phyloP scores from a whole-genome alignment of 129 eudicot species.

The Flaveria bidentis region DNA sequence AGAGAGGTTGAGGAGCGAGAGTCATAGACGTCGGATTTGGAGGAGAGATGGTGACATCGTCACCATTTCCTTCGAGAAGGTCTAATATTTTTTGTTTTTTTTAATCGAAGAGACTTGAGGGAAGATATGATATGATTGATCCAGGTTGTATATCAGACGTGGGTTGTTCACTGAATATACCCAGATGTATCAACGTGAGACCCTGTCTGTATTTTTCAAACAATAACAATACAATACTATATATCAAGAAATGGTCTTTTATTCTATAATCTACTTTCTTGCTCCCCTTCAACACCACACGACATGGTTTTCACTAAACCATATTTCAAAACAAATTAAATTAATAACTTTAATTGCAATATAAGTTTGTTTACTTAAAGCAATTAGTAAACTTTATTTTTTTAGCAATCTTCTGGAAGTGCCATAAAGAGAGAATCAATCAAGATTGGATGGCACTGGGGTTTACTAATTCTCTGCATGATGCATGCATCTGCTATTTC shows the following conservation, averaged over 20 bases:
- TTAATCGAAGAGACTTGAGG: too few species aligned
- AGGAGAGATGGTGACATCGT: too few species aligned
- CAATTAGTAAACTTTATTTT: neutral
- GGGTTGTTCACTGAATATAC: slow-evolving; percentile 14
- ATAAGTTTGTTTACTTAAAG: neutral
- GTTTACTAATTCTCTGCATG: neutral
- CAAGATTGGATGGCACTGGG: neutral
- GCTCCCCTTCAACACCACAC: slow-evolving; percentile 16
- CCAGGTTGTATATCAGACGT: slow-evolving; percentile 13
- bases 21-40: too few species aligned
- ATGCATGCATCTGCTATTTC: neutral
- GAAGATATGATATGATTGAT: too few species aligned
- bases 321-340: neutral
- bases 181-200: slow-evolving; percentile 21
- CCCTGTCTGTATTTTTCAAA: slow-evolving; percentile 7
- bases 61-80: too few species aligned
- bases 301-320: slow-evolving; percentile 4
- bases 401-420: neutral
- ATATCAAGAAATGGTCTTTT: neutral
- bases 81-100: too few species aligned
- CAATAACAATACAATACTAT: neutral
- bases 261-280: neutral
- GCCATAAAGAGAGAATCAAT: too few species aligned
- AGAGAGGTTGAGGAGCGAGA: too few species aligned
- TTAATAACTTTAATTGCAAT: neutral